Percentiles rank a stretch among this genome's conserved stretches.
Conservation (phyloP, 805 yeast genomes). For the Teunomyces panamensis region DNA sequence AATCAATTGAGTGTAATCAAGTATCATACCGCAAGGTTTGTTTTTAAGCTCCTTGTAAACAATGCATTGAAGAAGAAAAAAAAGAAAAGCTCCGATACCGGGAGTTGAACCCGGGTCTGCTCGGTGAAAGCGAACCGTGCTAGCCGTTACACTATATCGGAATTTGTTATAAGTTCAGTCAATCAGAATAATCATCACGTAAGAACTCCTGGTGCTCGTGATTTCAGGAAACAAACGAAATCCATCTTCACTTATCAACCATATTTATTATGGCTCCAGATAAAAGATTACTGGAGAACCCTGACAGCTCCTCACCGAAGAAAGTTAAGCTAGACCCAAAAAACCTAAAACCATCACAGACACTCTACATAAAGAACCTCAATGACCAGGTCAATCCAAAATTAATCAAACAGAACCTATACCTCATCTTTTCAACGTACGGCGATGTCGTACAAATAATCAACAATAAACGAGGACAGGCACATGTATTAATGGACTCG, state of each 20-base stretch:
- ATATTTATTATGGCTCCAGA: background rate
- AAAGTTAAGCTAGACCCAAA: slow-evolving; percentile 9
- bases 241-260: background rate
- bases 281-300: slow-evolving; percentile 3
- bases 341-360: slow-evolving; percentile 31
- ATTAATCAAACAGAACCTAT: slow-evolving; percentile 51
- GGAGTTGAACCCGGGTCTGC: slow-evolving; percentile 85
- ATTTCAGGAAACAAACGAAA: background rate
- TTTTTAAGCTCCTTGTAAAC: background rate
- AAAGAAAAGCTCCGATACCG: slow-evolving; percentile 60
- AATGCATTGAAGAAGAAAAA: background rate
- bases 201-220: background rate
- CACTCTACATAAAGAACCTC: slow-evolving; percentile 58
- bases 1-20: no score
- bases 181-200: background rate
- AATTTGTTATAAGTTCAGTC: slow-evolving; percentile 11
- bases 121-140: slow-evolving; percentile 83
- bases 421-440: slow-evolving; percentile 56
- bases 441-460: slow-evolving; percentile 62
- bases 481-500: slow-evolving; percentile 55
- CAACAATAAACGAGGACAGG: slow-evolving; percentile 59
- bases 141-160: slow-evolving; percentile 81
- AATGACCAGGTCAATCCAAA: slow-evolving; percentile 51
- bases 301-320: slow-evolving; percentile 3
- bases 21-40: background rate